Evolutionary conservation across 1,284 basidiomycete species (phyloP).

Genomic region (Malassezia slooffiae): DNA sequence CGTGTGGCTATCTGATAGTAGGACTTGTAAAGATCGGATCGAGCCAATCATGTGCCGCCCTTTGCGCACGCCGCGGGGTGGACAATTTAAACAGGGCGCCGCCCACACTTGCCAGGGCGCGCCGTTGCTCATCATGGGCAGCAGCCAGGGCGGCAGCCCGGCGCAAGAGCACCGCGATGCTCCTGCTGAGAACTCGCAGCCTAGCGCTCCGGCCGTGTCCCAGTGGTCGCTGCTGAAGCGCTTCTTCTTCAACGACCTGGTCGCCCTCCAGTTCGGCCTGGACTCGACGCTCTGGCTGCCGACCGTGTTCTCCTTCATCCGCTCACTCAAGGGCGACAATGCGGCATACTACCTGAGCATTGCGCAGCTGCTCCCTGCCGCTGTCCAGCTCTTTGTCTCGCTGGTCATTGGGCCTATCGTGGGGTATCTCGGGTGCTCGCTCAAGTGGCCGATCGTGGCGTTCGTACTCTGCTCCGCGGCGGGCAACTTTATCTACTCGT

Average conservation of each 20-base stretch:
- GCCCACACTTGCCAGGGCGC: no score
- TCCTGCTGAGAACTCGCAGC: no score
- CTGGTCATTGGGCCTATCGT: slow-evolving; percentile 7
- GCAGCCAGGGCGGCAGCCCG: no score
- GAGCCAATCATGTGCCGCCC: no score
- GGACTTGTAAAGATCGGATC: no score
- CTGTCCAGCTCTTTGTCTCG: slow-evolving; percentile 11
- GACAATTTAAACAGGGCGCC: no score
- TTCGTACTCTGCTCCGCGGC: slow-evolving; percentile 5
- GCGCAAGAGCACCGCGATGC: no score
- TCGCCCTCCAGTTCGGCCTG: slow-evolving; percentile 13
- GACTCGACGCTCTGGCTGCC: slow-evolving; percentile 15
- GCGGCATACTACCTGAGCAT: slow-evolving; percentile 8
- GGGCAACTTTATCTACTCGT: slow-evolving; percentile 11
- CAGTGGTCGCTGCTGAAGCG: neutral
- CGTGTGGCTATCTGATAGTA: no score
- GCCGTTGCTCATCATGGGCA: no score
- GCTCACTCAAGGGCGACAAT: no score
- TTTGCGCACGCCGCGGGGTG: no score
- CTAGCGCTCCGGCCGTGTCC: no score
- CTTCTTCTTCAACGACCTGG: slow-evolving; percentile 4
- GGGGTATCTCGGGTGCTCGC: neutral
- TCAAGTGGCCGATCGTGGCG: slow-evolving; percentile 5
- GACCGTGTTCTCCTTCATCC: slow-evolving; percentile 7
- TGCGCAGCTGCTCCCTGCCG: slow-evolving; percentile 9